Evolutionary conservation across 208 protist genomes (phyloP).

Genomic region (Acanthamoeba castellanii): DNA sequence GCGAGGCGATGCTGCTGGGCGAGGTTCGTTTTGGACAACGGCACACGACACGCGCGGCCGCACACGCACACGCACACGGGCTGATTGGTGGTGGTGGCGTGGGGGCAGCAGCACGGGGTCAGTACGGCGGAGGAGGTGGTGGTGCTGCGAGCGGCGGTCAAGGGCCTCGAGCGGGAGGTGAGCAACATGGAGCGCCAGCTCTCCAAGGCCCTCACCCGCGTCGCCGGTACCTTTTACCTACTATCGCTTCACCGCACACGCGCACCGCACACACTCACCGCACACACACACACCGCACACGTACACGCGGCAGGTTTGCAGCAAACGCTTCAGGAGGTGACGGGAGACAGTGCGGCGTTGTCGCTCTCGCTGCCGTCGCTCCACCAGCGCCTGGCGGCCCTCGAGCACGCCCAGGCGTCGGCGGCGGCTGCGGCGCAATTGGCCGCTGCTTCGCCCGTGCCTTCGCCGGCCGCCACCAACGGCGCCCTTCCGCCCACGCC

Average conservation of each 20-base stretch:
- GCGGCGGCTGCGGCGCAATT: background rate
- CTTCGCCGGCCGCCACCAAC: background rate
- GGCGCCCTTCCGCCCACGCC: background rate
- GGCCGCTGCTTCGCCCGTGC: background rate
- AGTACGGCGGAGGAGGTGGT: constrained; percentile 4
- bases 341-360: background rate
- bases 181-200: constrained; percentile 15
- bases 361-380: constrained; percentile 5
- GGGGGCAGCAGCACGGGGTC: background rate
- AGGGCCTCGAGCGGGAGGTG: constrained; percentile 3
- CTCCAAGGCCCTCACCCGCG: background rate
- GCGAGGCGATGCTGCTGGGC: background rate
- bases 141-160: constrained; percentile 6
- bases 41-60: background rate
- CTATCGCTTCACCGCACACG: background rate
- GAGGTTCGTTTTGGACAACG: background rate
- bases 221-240: background rate
- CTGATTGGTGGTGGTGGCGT: background rate
- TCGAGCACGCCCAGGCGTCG: constrained; percentile 4
- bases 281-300: too few relatives aligned
- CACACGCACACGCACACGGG: too few relatives aligned
- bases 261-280: too few relatives aligned
- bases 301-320: background rate
- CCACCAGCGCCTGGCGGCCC: constrained; percentile 4
- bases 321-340: background rate